phyloP scores from a whole-genome alignment of 2,329 filamentous ascomycete genomes.

The Rutstroemia sp. region DNA sequence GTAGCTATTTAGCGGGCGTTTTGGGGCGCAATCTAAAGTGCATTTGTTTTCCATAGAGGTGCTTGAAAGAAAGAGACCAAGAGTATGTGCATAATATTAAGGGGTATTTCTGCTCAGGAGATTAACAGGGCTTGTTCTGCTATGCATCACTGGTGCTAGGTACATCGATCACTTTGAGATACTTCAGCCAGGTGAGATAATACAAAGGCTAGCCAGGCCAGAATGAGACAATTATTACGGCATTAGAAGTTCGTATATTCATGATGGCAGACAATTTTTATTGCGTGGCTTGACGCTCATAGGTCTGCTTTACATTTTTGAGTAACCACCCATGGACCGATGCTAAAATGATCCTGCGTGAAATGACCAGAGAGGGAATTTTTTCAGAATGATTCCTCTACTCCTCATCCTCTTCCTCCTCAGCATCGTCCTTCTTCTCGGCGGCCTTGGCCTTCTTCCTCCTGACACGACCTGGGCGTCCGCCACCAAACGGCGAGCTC shows the following conservation, averaged over 20 bases:
- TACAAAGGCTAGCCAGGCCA: neutral
- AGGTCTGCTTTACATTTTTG: constrained; percentile 5
- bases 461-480: constrained; percentile 92
- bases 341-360: neutral
- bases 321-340: constrained; percentile 2
- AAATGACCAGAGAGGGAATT: constrained; percentile 2
- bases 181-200: too few species aligned
- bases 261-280: constrained; percentile 8
- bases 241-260: constrained; percentile 7
- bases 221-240: neutral
- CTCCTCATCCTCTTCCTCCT: constrained; percentile 77
- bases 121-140: too few species aligned
- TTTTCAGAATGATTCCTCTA: constrained; percentile 33
- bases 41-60: too few species aligned
- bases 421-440: constrained; percentile 73
- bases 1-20: too few species aligned
- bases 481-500: constrained; percentile 94
- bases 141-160: too few species aligned
- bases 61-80: too few species aligned
- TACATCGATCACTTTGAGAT: too few species aligned
- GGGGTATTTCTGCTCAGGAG: too few species aligned
- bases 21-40: too few species aligned
- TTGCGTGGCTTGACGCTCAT: constrained; percentile 7
- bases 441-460: constrained; percentile 99
- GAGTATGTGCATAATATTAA: too few species aligned